A percentile compares a stretch with the other conserved stretches of the same genome.
phyloP scores from a whole-genome alignment of 2,329 filamentous ascomycete genomes.

The Mollisia scopiformis region DNA sequence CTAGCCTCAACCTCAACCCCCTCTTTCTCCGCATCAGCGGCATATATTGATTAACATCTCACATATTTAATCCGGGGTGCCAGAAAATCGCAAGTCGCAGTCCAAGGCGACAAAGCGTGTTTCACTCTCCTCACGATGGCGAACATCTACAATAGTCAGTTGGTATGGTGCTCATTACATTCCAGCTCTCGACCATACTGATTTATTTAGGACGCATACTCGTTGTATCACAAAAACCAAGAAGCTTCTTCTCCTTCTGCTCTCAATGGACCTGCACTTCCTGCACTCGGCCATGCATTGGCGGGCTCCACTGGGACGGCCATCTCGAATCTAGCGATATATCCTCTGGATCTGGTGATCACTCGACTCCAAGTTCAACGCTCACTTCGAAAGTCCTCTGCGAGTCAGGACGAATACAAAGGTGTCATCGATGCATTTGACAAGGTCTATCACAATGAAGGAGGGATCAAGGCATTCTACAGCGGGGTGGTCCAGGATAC shows the following conservation, averaged over 20 bases:
- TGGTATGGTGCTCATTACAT: constrained; percentile 37
- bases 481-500: constrained; percentile 66
- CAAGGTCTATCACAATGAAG: constrained; percentile 71
- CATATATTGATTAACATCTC: not conserved
- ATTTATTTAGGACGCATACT: constrained; percentile 32
- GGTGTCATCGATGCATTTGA: constrained; percentile 69
- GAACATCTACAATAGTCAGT: constrained; percentile 45
- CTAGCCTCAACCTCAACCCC: not conserved
- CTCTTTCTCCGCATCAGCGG: not conserved
- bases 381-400: constrained; percentile 49
- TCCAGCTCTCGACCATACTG: not conserved
- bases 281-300: constrained; percentile 79
- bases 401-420: constrained; percentile 55
- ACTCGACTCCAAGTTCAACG: constrained; percentile 82
- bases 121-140: constrained; percentile 26
- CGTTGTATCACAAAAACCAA: constrained; percentile 39
- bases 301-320: constrained; percentile 80
- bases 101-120: not conserved
- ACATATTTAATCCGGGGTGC: not conserved
- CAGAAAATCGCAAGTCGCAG: not conserved
- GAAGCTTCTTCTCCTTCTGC: constrained; percentile 35
- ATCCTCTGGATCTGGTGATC: constrained; percentile 81
- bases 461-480: constrained; percentile 72
- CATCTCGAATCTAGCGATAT: constrained; percentile 76
- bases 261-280: constrained; percentile 50